Conservation (phyloP, 257 asterid genomes). For the Solanum neorickii region DNA sequence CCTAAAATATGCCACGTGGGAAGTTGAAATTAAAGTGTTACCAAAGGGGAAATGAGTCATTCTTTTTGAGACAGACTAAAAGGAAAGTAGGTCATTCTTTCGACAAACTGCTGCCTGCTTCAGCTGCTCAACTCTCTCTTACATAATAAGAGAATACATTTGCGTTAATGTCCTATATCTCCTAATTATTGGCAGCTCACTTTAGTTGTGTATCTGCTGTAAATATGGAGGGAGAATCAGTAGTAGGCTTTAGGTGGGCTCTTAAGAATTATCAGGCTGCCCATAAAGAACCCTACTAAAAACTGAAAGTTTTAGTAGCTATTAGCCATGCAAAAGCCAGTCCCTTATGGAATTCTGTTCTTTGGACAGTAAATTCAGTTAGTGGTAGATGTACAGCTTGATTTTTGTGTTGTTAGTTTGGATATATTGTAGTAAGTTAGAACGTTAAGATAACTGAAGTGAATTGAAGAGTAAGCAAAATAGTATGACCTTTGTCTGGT, state of each 20-base stretch:
- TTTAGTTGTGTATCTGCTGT: slow-evolving; percentile 59
- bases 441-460: background rate
- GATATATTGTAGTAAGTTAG: background rate
- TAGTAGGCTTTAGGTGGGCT: slow-evolving; percentile 65
- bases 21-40: background rate
- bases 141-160: background rate
- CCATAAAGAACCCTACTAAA: slow-evolving; percentile 55
- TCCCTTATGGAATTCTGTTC: background rate
- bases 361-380: background rate
- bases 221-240: slow-evolving; percentile 58
- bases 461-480: background rate
- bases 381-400: background rate
- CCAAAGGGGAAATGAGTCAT: background rate
- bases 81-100: background rate
- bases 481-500: background rate
- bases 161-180: background rate
- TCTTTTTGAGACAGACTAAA: background rate
- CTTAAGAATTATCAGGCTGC: slow-evolving; percentile 19
- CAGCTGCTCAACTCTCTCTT: background rate
- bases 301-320: slow-evolving; percentile 7
- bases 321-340: background rate
- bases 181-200: slow-evolving; percentile 66
- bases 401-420: background rate
- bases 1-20: background rate
- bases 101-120: background rate